A percentile compares a stretch with the other conserved stretches of the same genome.
These are phyloP conservation scores for Pichia sporocuriosa DNA, from an alignment of 805 yeast species.

Conservation along the genomic window DNA sequence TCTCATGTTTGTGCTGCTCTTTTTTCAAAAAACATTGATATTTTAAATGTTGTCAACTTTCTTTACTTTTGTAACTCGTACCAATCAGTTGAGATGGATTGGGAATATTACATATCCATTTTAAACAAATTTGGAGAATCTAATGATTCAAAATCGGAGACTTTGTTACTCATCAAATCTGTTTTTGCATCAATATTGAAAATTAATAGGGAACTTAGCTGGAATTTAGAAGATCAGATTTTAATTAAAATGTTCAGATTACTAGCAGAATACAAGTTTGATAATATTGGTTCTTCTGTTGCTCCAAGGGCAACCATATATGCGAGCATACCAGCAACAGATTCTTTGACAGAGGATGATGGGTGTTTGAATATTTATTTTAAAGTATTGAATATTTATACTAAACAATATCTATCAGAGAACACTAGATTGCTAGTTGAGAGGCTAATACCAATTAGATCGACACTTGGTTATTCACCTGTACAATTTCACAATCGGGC, in stretches of 20 bases:
- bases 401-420: slow-evolving; percentile 13
- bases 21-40: slow-evolving; percentile 9
- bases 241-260: slow-evolving; percentile 24
- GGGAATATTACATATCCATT: slow-evolving; percentile 24
- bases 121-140: slow-evolving; percentile 1
- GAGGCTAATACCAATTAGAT: slow-evolving; percentile 30
- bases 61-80: slow-evolving; percentile 23
- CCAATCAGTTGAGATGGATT: slow-evolving; percentile 22
- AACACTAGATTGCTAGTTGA: slow-evolving; percentile 23
- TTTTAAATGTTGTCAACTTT: slow-evolving; percentile 18
- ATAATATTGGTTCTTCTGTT: slow-evolving; percentile 19
- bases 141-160: not conserved
- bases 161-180: slow-evolving; percentile 11
- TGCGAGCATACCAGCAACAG: slow-evolving; percentile 13
- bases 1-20: slow-evolving; percentile 16
- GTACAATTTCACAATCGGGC: slow-evolving; percentile 25
- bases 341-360: slow-evolving; percentile 17
- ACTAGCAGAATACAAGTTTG: slow-evolving; percentile 24
- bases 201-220: slow-evolving; percentile 20
- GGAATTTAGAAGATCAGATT: slow-evolving; percentile 29
- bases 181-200: slow-evolving; percentile 18
- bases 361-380: slow-evolving; percentile 29
- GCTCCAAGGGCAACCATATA: slow-evolving; percentile 9
- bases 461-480: slow-evolving; percentile 22
- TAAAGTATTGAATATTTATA: slow-evolving; percentile 23